A percentile compares a stretch with the other conserved stretches of the same genome.
phyloP scores from a whole-genome alignment of 768 basidiomycete genomes.

The Dendrothele bispora region DNA sequence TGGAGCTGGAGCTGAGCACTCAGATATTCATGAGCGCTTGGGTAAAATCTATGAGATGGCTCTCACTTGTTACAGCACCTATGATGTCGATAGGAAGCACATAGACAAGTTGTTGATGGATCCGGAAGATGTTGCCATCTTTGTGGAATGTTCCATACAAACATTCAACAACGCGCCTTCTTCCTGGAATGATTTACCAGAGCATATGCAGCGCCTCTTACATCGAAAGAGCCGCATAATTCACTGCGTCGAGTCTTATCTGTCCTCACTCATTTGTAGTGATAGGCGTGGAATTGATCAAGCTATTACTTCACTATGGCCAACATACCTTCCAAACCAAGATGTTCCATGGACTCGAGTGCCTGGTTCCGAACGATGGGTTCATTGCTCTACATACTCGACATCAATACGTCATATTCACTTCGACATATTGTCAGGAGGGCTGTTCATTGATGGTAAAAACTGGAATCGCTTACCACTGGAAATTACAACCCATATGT shows the following conservation, averaged over 20 bases:
- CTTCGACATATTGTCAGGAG: slow-evolving; percentile 40
- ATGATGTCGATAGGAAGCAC: slow-evolving; percentile 28
- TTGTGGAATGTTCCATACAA: slow-evolving; percentile 31
- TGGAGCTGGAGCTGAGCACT: not conserved
- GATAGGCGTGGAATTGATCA: not conserved
- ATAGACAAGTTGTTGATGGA: not conserved
- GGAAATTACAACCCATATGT: slow-evolving; percentile 27
- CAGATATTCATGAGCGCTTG: not conserved
- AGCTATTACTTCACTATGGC: slow-evolving; percentile 13
- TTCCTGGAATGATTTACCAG: not conserved
- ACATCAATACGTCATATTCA: slow-evolving; percentile 30
- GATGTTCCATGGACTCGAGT: slow-evolving; percentile 25
- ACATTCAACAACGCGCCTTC: slow-evolving; percentile 26
- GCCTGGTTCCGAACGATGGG: slow-evolving; percentile 24
- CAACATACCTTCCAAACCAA: slow-evolving; percentile 11
- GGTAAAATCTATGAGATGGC: slow-evolving; percentile 27
- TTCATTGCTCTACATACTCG: slow-evolving; percentile 21
- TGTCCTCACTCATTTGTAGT: not conserved
- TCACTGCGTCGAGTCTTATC: slow-evolving; percentile 16
- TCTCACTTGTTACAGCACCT: slow-evolving; percentile 38
- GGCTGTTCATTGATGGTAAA: slow-evolving; percentile 41
- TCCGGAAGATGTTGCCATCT: slow-evolving; percentile 21
- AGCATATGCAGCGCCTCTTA: not conserved
- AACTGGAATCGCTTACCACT: slow-evolving; percentile 37
- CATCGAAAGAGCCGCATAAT: slow-evolving; percentile 29